Evolutionary conservation across 768 basidiomycete genomes (phyloP).

Genomic region (Pleurotus citrinopileatus): DNA sequence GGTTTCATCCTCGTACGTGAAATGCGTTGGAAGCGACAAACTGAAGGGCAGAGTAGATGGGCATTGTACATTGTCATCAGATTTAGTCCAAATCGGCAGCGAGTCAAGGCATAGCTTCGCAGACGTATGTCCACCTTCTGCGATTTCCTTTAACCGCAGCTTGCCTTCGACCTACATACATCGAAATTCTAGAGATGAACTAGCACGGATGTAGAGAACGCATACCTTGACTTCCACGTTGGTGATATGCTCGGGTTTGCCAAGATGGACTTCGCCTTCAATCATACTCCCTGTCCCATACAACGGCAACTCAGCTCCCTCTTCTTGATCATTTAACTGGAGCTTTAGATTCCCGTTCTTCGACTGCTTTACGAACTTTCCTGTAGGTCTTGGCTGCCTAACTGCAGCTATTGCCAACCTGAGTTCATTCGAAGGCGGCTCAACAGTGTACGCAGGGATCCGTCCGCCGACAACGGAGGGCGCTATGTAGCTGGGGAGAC

Average conservation of each 20-base stretch:
- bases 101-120: slow-evolving; percentile 51
- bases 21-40: slow-evolving; percentile 55
- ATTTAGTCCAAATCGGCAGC: slow-evolving; percentile 56
- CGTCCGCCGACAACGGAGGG: slow-evolving; percentile 30
- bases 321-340: slow-evolving; percentile 50
- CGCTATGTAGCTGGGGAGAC: slow-evolving; percentile 47
- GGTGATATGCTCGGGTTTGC: slow-evolving; percentile 51
- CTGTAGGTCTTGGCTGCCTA: slow-evolving; percentile 35
- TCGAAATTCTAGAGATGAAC: not conserved
- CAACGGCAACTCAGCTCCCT: slow-evolving; percentile 47
- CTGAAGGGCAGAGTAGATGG: slow-evolving; percentile 53
- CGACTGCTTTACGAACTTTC: slow-evolving; percentile 57
- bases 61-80: slow-evolving; percentile 39
- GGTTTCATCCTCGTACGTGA: slow-evolving; percentile 48
- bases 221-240: slow-evolving; percentile 64
- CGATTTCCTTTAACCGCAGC: slow-evolving; percentile 58
- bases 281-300: slow-evolving; percentile 52
- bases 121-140: slow-evolving; percentile 59
- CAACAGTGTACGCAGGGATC: slow-evolving; percentile 50
- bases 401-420: slow-evolving; percentile 34
- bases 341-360: slow-evolving; percentile 52
- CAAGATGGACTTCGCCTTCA: slow-evolving; percentile 54
- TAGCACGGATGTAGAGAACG: slow-evolving; percentile 8
- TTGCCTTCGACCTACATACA: slow-evolving; percentile 55
- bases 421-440: slow-evolving; percentile 51